Conservation (phyloP, 192 early-diverging fungal genomes). For the Umbelopsis isabellina region DNA sequence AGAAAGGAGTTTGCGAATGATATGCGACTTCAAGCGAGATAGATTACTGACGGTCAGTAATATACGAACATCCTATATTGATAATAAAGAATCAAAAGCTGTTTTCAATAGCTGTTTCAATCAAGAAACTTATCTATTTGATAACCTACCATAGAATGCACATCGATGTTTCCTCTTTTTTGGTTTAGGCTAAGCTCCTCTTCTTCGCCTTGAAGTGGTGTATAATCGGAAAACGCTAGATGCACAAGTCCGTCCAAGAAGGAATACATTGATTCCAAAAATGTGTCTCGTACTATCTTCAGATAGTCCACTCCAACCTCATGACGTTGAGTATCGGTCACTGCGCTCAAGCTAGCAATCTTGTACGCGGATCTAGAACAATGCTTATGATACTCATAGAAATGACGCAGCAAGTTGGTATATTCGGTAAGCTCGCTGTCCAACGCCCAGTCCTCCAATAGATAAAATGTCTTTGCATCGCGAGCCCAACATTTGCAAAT, state of each 20-base stretch:
- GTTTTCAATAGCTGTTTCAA: neutral
- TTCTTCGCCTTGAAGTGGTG: slow-evolving; percentile 33
- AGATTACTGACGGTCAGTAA: slow-evolving; percentile 88
- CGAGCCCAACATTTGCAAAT: slow-evolving; percentile 78
- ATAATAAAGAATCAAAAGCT: slow-evolving; percentile 12
- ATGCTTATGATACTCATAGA: slow-evolving; percentile 71
- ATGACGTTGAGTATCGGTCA: slow-evolving; percentile 46
- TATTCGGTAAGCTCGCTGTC: slow-evolving; percentile 62
- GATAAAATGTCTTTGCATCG: slow-evolving; percentile 73
- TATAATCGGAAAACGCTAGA: slow-evolving; percentile 59
- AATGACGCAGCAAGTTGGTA: slow-evolving; percentile 65
- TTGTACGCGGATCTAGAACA: slow-evolving; percentile 65
- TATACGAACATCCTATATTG: slow-evolving; percentile 61
- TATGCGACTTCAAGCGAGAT: slow-evolving; percentile 65
- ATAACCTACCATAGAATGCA: slow-evolving; percentile 36
- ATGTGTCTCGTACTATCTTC: slow-evolving; percentile 61
- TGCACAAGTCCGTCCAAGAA: slow-evolving; percentile 85
- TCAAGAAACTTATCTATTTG: neutral
- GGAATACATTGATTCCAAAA: slow-evolving; percentile 72
- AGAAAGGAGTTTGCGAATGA: slow-evolving; percentile 76
- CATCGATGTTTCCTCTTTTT: slow-evolving; percentile 40
- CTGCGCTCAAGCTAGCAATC: slow-evolving; percentile 53
- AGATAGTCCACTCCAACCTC: slow-evolving; percentile 53
- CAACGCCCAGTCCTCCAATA: slow-evolving; percentile 74
- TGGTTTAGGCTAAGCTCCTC: slow-evolving; percentile 34